Evolutionary conservation across 2,329 filamentous ascomycete genomes (phyloP).

Genomic region (Penicillium crustosum): DNA sequence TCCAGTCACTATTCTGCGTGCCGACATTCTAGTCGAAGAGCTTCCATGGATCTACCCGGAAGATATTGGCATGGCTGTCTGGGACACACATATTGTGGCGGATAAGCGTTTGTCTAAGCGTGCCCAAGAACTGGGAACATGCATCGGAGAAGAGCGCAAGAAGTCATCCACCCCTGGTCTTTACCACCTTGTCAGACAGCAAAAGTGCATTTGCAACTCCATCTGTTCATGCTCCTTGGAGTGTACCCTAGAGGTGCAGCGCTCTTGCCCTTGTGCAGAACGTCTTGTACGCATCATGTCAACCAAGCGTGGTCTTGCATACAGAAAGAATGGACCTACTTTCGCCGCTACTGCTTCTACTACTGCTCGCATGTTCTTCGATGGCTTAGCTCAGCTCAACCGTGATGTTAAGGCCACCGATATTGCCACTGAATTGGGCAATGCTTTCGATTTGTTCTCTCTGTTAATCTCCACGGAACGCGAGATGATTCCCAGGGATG

Average conservation of each 20-base stretch:
- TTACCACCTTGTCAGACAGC: slow-evolving; percentile 30
- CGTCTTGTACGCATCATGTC: slow-evolving; percentile 35
- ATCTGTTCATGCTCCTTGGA: slow-evolving; percentile 35
- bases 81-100: slow-evolving; percentile 29
- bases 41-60: slow-evolving; percentile 31
- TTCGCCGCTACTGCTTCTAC: slow-evolving; percentile 8
- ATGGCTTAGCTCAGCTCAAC: slow-evolving; percentile 30
- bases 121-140: slow-evolving; percentile 37
- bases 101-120: slow-evolving; percentile 36
- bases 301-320: slow-evolving; percentile 20
- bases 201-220: slow-evolving; percentile 39
- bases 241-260: slow-evolving; percentile 34
- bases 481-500: neutral
- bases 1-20: slow-evolving; percentile 15
- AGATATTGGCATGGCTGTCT: slow-evolving; percentile 15
- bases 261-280: slow-evolving; percentile 38
- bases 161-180: slow-evolving; percentile 25
- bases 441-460: slow-evolving; percentile 28
- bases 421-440: slow-evolving; percentile 26
- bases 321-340: neutral
- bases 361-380: slow-evolving; percentile 34
- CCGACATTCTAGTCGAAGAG: slow-evolving; percentile 15
- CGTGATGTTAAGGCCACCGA: slow-evolving; percentile 22
- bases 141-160: slow-evolving; percentile 37
- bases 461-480: slow-evolving; percentile 35